These are phyloP conservation scores for Strigomonas galati DNA, from an alignment of 208 protist genomes.

Conservation along the genomic window DNA sequence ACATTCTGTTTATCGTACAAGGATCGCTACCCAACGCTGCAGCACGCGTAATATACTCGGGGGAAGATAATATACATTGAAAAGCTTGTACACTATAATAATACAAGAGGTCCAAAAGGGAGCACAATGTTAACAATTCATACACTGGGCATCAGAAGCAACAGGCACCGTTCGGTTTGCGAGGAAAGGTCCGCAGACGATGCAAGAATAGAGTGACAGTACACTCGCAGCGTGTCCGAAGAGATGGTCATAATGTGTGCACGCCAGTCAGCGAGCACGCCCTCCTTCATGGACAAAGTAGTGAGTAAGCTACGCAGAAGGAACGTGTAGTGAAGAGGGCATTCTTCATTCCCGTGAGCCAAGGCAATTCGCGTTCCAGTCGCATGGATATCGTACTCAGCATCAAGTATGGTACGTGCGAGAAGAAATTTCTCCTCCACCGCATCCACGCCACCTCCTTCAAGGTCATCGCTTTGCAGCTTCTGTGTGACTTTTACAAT, in stretches of 20 bases:
- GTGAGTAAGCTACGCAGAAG: constrained; percentile 39
- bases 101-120: neutral
- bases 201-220: constrained; percentile 44
- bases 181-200: neutral
- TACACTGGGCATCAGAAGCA: neutral
- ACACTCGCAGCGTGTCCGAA: constrained; percentile 57
- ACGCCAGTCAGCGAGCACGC: constrained; percentile 49
- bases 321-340: constrained; percentile 6
- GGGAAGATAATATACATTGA: too few relatives aligned
- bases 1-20: too few relatives aligned
- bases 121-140: neutral
- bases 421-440: constrained; percentile 27
- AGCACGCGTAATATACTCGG: too few relatives aligned
- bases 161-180: neutral
- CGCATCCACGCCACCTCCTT: constrained; percentile 17
- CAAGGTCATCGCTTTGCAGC: constrained; percentile 28
- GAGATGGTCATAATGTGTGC: constrained; percentile 17
- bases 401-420: constrained; percentile 27
- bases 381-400: constrained; percentile 52
- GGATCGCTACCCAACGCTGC: too few relatives aligned
- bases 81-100: neutral
- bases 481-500: constrained; percentile 44
- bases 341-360: neutral
- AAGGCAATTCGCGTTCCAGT: neutral
- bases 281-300: constrained; percentile 39